Base-by-base conservation (phyloP, 257 asterid species). In the Cruciata laevipes region DNA sequence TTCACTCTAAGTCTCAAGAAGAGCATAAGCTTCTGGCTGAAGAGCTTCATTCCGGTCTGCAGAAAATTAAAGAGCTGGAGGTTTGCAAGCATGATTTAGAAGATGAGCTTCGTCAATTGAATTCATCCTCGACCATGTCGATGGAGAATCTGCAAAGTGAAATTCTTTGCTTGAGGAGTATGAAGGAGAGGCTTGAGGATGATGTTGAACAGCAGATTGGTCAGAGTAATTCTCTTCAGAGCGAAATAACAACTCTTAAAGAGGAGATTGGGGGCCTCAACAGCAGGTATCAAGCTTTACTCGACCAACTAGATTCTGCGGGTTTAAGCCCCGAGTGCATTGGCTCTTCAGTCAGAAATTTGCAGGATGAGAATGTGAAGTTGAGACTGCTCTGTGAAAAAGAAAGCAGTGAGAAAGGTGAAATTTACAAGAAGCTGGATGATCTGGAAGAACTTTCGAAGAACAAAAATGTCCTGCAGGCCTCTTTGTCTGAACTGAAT, bases 201-300 rank as follows among this genome's bases (percentile, higher is more conserved):
- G 90, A 87, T 80, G 93, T 94, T 57, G 75, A 76, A 7, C 83
- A 71, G 71, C 97, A 88, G 66, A 81, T 70, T 69, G 67, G 74
- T 32, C 70, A 78, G 67, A 82, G 79, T 63, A 73, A 73, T 66
- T 77, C 88, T 67, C 88, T 90, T 68, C 88, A 80, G 76, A 65
- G 78, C 72, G 96, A 90, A 71, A 84, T 86, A 71, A 65, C 62
- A 52, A 71, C 82, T 60, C 81, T 94, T 84, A 79, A 78, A 69
- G 90, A 83, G 67, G 99, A 94, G 75, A 94, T 90, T 13, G 70
- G 77, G 69, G 85, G 84, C 71, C 80, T 90, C 79, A 88, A 76
- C 70, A 64, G 55, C 59, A 82, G 81, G 68, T 87, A 94, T 69
- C 72, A 71, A 67, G 79, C 80, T 66, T 74, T 94, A 58, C 74